These are phyloP conservation scores for Saturnispora serradocipensis DNA, from an alignment of 805 yeast species.

Conservation along the genomic window DNA sequence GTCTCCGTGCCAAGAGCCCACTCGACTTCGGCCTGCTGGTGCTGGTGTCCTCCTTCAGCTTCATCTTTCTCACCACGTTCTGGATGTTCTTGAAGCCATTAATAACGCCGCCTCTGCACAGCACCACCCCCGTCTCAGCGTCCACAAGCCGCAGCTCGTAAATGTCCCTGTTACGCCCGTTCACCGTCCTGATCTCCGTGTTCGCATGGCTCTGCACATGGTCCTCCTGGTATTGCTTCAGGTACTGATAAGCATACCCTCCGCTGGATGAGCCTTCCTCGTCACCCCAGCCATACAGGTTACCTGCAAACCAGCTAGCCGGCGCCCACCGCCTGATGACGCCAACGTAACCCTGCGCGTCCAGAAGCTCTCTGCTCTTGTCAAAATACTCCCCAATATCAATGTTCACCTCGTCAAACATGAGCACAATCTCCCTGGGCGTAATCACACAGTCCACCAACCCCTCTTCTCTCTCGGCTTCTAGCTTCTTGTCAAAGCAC, in stretches of 20 bases:
- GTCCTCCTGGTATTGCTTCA: constrained; percentile 24
- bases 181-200: constrained; percentile 30
- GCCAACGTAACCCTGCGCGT: constrained; percentile 7
- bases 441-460: constrained; percentile 96
- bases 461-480: constrained; percentile 58
- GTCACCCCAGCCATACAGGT: constrained; percentile 53
- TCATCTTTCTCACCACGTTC: constrained; percentile 77
- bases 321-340: constrained; percentile 36
- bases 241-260: constrained; percentile 72
- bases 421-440: constrained; percentile 63
- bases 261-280: constrained; percentile 82
- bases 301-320: constrained; percentile 41
- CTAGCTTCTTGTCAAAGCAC: constrained; percentile 92
- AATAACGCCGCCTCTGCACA: constrained; percentile 51
- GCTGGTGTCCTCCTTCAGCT: constrained; percentile 24
- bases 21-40: not conserved
- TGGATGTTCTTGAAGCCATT: constrained; percentile 95
- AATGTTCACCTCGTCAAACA: constrained; percentile 41
- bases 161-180: constrained; percentile 71
- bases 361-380: constrained; percentile 12
- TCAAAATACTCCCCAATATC: constrained; percentile 25
- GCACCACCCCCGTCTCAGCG: constrained; percentile 29
- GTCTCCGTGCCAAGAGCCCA: constrained; percentile 33
- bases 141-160: constrained; percentile 53
- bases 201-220: not conserved